phyloP scores from a whole-genome alignment of 371 early-diverging fungal species.

The Conidiobolus incongruus region DNA sequence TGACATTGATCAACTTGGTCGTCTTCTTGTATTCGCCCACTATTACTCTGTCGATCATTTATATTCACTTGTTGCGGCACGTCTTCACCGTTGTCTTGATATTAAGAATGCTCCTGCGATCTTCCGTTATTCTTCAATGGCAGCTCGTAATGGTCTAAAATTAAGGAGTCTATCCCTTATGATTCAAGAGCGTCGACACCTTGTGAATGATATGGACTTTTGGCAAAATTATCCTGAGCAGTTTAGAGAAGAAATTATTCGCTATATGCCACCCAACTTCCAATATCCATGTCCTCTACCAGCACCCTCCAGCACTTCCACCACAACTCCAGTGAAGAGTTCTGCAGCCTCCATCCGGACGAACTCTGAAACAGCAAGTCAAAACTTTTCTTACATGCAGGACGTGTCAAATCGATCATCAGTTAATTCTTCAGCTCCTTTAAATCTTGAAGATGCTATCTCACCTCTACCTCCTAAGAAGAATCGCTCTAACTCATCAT shows the following conservation, averaged over 20 bases:
- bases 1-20: constrained; percentile 29
- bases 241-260: not conserved
- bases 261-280: constrained; percentile 4
- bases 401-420: not conserved
- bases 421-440: not conserved
- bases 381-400: not conserved
- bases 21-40: constrained; percentile 34
- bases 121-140: constrained; percentile 31
- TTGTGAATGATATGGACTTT: not conserved
- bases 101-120: constrained; percentile 44
- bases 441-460: too few relatives aligned
- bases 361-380: not conserved
- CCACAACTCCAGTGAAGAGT: not conserved
- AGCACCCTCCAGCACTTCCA: not conserved
- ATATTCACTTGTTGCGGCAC: constrained; percentile 28
- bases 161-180: constrained; percentile 33
- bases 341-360: not conserved
- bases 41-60: constrained; percentile 32
- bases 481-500: not conserved
- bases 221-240: constrained; percentile 2
- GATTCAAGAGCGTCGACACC: constrained; percentile 11
- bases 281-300: not conserved
- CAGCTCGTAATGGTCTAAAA: constrained; percentile 28
- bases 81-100: constrained; percentile 37
- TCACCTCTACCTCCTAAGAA: too few relatives aligned